Percentiles rank a stretch among this genome's conserved stretches.
Evolutionary conservation across 169 alveolate genomes (phyloP).

Genomic region (Cryptosporidium andersoni): DNA sequence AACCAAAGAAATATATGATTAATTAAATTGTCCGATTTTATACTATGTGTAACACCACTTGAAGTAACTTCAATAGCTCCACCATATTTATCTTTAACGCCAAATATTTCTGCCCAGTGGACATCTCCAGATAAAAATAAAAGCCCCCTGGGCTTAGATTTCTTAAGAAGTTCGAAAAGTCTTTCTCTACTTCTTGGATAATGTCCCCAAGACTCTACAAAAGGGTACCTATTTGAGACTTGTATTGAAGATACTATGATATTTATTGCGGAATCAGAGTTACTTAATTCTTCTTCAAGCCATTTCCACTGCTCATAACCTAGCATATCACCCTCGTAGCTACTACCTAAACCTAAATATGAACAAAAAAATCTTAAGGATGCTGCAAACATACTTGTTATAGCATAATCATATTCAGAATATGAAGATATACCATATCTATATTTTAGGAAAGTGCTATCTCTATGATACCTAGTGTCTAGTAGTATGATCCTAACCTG

Average conservation of each 20-base stretch:
- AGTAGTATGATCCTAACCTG: constrained; percentile 80
- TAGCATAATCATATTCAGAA: constrained; percentile 21
- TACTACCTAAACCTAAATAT: constrained; percentile 36
- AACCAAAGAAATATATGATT: constrained; percentile 14
- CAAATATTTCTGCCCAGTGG: constrained; percentile 78
- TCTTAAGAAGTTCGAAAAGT: constrained; percentile 74
- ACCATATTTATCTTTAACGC: constrained; percentile 17
- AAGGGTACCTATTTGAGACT: constrained; percentile 76
- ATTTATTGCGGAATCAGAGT: constrained; percentile 85
- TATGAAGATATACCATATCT: constrained; percentile 25
- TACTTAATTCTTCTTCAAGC: constrained; percentile 85
- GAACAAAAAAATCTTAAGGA: constrained; percentile 42
- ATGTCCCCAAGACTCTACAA: constrained; percentile 85
- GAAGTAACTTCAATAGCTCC: constrained; percentile 70
- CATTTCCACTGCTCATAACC: constrained; percentile 90
- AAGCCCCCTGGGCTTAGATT: constrained; percentile 82
- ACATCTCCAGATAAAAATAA: constrained; percentile 86
- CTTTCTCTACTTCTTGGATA: constrained; percentile 80
- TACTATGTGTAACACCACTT: constrained; percentile 77
- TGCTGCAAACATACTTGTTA: constrained; percentile 64
- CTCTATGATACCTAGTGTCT: constrained; percentile 83
- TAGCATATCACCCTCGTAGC: constrained; percentile 84
- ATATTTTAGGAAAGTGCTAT: constrained; percentile 28
- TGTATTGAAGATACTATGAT: constrained; percentile 87
- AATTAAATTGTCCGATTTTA: constrained; percentile 9